Conservation (phyloP, 257 asterid genomes). For the Sherardia arvensis region DNA sequence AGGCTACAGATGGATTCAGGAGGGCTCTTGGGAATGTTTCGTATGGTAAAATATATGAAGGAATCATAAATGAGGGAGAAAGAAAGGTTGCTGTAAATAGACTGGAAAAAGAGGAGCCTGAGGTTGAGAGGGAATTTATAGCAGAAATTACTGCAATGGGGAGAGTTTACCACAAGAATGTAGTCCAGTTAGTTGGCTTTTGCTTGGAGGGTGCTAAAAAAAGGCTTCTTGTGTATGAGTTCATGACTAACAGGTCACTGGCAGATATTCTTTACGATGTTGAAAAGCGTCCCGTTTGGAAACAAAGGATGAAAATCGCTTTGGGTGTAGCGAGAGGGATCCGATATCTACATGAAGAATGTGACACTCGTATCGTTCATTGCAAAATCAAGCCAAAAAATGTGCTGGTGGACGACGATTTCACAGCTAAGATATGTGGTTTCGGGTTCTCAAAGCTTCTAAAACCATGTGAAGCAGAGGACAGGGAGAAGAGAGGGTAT, state of each 20-base stretch:
- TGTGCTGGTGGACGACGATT: slow-evolving; percentile 9
- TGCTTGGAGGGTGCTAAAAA: slow-evolving; percentile 19
- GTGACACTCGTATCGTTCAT: slow-evolving; percentile 19
- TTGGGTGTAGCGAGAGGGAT: slow-evolving; percentile 19
- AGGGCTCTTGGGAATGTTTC: slow-evolving; percentile 13
- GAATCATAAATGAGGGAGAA: slow-evolving; percentile 12
- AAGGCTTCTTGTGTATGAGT: slow-evolving; percentile 23
- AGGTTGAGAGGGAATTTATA: slow-evolving; percentile 16
- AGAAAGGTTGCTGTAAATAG: slow-evolving; percentile 18
- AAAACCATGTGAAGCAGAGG: slow-evolving; percentile 16
- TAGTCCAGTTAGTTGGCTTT: slow-evolving; percentile 21
- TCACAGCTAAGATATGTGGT: slow-evolving; percentile 18
- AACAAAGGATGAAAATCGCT: slow-evolving; percentile 14
- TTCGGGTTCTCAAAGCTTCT: slow-evolving; percentile 18
- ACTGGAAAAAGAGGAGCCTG: slow-evolving; percentile 17
- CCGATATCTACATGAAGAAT: slow-evolving; percentile 22
- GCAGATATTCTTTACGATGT: slow-evolving; percentile 13
- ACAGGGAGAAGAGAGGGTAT: slow-evolving; percentile 15
- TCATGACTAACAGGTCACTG: slow-evolving; percentile 21
- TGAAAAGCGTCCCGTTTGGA: slow-evolving; percentile 13
- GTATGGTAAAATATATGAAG: slow-evolving; percentile 17
- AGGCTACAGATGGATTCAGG: slow-evolving; percentile 21
- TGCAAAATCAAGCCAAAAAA: slow-evolving; percentile 19
- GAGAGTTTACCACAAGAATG: slow-evolving; percentile 19
- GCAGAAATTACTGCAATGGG: slow-evolving; percentile 22